Conservation (phyloP, 352 stramenopile species). For the Phytopythium aichiense region DNA sequence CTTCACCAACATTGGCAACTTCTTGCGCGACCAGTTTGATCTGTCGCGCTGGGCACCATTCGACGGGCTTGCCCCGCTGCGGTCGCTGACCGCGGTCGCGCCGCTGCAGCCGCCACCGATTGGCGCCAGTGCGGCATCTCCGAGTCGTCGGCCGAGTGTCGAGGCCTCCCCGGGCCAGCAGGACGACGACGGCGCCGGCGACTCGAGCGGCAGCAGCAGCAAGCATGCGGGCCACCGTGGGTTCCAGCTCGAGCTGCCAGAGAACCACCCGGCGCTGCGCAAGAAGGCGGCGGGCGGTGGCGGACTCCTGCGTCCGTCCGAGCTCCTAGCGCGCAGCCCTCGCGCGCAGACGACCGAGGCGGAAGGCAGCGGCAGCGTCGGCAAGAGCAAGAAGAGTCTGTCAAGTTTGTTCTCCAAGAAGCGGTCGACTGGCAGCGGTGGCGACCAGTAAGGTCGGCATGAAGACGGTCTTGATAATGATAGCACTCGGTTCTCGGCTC, state of each 20-base stretch:
- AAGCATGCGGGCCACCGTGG: slow-evolving; percentile 11
- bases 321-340: slow-evolving; percentile 6
- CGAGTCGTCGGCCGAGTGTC: neutral
- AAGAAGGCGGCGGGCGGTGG: slow-evolving; percentile 13
- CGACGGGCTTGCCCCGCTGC: slow-evolving; percentile 60
- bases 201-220: neutral
- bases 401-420: slow-evolving; percentile 31
- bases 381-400: slow-evolving; percentile 23
- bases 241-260: slow-evolving; percentile 43
- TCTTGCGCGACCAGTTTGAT: slow-evolving; percentile 78
- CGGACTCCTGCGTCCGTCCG: slow-evolving; percentile 4
- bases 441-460: neutral
- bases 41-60: slow-evolving; percentile 62
- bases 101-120: neutral
- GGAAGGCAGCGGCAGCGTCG: slow-evolving; percentile 1
- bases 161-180: slow-evolving; percentile 9
- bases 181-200: slow-evolving; percentile 16
- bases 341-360: neutral
- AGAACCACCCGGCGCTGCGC: slow-evolving; percentile 34
- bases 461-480: neutral
- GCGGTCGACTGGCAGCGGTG: slow-evolving; percentile 11
- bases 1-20: slow-evolving; percentile 84
- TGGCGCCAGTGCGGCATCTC: neutral
- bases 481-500: neutral
- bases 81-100: slow-evolving; percentile 31